Conservation (phyloP, 2,329 filamentous ascomycete species). For the Neonectria magnoliae region DNA sequence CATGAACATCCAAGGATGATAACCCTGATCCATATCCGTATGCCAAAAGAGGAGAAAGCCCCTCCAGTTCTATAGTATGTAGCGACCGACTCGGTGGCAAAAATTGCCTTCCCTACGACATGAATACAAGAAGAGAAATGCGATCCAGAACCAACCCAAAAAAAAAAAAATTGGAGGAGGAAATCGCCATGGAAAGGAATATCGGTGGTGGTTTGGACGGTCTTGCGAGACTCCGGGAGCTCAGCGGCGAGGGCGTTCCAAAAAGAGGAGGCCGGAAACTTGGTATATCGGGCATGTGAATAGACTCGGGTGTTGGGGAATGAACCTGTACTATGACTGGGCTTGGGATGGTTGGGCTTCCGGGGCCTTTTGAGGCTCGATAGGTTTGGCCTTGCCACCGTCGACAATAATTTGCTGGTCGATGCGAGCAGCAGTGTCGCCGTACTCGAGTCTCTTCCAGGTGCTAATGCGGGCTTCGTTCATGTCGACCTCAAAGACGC, state of each 20-base stretch:
- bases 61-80: constrained; percentile 20
- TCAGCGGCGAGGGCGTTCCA: constrained; percentile 1
- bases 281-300: constrained; percentile 3
- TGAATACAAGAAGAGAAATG: constrained; percentile 24
- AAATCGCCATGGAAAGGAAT: background rate
- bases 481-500: constrained; percentile 93
- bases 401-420: constrained; percentile 76
- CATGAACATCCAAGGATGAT: constrained; percentile 16
- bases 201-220: background rate
- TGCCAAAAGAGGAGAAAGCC: background rate
- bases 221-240: background rate
- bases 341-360: background rate
- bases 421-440: constrained; percentile 61
- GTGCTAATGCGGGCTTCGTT: constrained; percentile 89
- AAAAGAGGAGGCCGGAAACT: background rate
- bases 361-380: constrained; percentile 4
- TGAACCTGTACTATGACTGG: constrained; percentile 2
- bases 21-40: background rate
- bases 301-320: background rate
- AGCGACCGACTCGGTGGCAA: constrained; percentile 19
- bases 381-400: constrained; percentile 58
- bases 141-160: constrained; percentile 14
- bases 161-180: background rate
- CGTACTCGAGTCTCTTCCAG: constrained; percentile 87
- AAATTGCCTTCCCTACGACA: constrained; percentile 18